Conservation (phyloP, 192 early-diverging fungal species). For the Coemansia umbellata region DNA sequence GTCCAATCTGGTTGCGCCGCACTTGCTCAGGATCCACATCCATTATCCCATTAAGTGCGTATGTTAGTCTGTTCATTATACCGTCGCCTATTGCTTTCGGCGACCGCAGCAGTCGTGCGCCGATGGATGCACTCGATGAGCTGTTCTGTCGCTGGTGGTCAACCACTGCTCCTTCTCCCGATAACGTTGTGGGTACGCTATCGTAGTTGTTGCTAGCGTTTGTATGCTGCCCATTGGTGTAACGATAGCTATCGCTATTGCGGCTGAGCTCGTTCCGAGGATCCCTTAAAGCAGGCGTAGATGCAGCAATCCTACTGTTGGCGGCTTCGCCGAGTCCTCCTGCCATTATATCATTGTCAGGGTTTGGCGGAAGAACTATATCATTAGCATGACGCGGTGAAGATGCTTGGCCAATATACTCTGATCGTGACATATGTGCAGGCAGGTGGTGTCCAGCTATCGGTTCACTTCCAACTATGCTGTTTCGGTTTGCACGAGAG, state of each 20-base stretch:
- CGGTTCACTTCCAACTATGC: not conserved
- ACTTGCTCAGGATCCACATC: conserved; percentile 92
- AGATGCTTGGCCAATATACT: conserved; percentile 28
- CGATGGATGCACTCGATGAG: conserved; percentile 15
- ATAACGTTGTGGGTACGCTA: not conserved
- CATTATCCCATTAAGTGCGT: conserved; percentile 86
- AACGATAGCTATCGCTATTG: not conserved
- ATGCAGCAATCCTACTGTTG: conserved; percentile 25
- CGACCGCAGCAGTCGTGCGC: conserved; percentile 36
- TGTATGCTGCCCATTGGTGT: not conserved
- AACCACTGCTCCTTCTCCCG: not conserved
- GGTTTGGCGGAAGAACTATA: not conserved
- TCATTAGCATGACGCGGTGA: not conserved
- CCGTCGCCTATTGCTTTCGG: conserved; percentile 45
- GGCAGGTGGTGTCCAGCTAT: not conserved
- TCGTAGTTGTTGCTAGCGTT: not conserved
- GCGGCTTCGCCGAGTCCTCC: not conserved
- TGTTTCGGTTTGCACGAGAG: conserved; percentile 2
- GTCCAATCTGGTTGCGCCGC: conserved; percentile 83
- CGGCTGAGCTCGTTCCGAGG: not conserved
- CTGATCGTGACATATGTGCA: conserved; percentile 30
- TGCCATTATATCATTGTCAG: not conserved
- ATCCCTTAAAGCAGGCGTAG: conserved; percentile 27
- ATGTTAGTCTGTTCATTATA: conserved; percentile 49
- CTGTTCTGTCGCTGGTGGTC: not conserved